Percentiles rank a stretch among this genome's conserved stretches.
phyloP scores from a whole-genome alignment of 306 rosid species.

The Castanea sativa region DNA sequence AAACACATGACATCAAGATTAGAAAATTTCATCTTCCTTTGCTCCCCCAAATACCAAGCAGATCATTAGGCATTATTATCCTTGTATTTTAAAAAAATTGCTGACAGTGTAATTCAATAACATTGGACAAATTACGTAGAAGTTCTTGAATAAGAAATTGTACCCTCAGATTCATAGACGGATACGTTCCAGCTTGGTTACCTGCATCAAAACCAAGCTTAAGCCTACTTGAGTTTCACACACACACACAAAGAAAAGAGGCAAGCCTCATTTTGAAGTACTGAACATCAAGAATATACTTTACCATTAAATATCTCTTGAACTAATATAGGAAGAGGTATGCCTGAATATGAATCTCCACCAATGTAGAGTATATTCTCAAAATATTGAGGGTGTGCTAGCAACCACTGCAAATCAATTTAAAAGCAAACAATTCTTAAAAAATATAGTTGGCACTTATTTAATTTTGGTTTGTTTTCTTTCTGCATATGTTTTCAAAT shows the following conservation, averaged over 20 bases:
- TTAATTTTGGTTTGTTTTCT: too few relatives aligned
- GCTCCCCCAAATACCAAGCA: too few relatives aligned
- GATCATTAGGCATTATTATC: too few relatives aligned
- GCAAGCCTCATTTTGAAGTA: background rate
- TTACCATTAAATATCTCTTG: conserved; percentile 23
- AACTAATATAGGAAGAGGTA: conserved; percentile 26
- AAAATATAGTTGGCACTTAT: too few relatives aligned
- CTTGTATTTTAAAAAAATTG: too few relatives aligned
- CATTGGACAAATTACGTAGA: background rate
- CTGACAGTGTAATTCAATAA: too few relatives aligned
- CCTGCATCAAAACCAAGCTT: conserved; percentile 6
- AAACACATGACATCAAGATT: background rate
- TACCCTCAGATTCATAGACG: conserved; percentile 24
- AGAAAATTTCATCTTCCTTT: background rate
- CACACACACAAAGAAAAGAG: background rate
- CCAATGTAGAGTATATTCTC: conserved; percentile 25
- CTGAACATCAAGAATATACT: background rate
- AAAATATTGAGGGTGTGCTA: conserved; percentile 27
- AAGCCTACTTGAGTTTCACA: background rate
- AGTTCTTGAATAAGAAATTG: background rate
- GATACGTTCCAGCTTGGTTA: conserved; percentile 3
- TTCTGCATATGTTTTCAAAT: too few relatives aligned
- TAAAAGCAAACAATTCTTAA: background rate
- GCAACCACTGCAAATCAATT: conserved; percentile 20
- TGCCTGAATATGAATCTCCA: conserved; percentile 32